Base-by-base conservation (phyloP, 805 yeast species). In the Tetrapisispora nanseiensis region DNA sequence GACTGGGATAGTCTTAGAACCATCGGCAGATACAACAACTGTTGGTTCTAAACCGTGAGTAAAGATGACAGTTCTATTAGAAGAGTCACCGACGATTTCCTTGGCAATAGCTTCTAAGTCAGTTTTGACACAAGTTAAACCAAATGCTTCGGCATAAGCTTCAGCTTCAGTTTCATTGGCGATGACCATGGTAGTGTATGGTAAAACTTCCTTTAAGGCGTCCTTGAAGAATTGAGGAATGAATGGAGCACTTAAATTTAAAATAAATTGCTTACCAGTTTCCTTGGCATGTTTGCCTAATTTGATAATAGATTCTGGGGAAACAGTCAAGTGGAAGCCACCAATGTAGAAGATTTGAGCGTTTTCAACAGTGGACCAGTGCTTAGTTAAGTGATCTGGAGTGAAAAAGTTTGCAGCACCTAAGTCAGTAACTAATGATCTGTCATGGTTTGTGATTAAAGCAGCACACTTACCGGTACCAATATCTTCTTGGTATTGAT, bases 381-480 rank as follows among this genome's bases (percentile, higher is more conserved):
- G 86, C 60, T 76, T 76, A 61, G 85, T 80, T 61, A 92, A 75
- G 67, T 92, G 97, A 45, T 76, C 76, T 40, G 90, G 81, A 60
- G 82, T 83, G 80, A 87, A 92, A 67, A 86, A 95, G 73, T 92
- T 92, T 54, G 98, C 98, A 54, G 99, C 99, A 57, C 86, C 96
- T 57, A 92, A 75, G 63, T 92, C 97, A 37, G 99, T 92, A 50
- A 78, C 97, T 62, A 92, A 72, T 22, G 97, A 90, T 70, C 99
- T 81, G 76, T 87, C 70, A 60, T 74, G 75, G 43, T 92, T 95
- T 43, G 79, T 79, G 64, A 92, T 83, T 62, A 92, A 74, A 50
- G 95, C 97, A 43, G 97, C 99, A 73, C 99, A 92, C 65, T 90
- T 90, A 61, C 99, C 99, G 46, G 99, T 92, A 55, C 87, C 84